These are phyloP conservation scores for Trametopsis cervina DNA, from an alignment of 768 basidiomycete species.

Conservation along the genomic window DNA sequence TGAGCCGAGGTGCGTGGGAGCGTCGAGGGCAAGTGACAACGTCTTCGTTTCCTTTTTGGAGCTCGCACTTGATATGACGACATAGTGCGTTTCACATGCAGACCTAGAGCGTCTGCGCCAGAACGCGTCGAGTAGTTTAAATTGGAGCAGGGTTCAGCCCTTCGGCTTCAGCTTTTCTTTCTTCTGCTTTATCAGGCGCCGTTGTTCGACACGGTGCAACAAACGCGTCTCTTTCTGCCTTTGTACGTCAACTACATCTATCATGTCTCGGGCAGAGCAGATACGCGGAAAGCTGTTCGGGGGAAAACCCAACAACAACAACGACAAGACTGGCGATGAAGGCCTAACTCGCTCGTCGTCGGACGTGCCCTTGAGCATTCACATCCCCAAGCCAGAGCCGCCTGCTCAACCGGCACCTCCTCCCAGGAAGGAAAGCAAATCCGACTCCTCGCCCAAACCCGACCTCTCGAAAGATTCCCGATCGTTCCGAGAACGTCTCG, in stretches of 20 bases:
- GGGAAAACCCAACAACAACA: slow-evolving; percentile 23
- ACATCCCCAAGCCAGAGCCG: slow-evolving; percentile 52
- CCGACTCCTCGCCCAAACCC: slow-evolving; percentile 12
- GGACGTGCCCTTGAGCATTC: slow-evolving; percentile 46
- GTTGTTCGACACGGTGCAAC: too few species aligned
- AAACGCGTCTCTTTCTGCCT: too few species aligned
- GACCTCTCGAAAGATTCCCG: slow-evolving; percentile 9
- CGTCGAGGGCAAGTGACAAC: too few species aligned
- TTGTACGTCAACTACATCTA: slow-evolving; percentile 1
- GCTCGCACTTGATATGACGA: too few species aligned
- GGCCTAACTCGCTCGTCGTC: slow-evolving; percentile 20
- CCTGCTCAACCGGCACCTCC: slow-evolving; percentile 29
- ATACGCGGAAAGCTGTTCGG: slow-evolving; percentile 73
- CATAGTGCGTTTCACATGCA: too few species aligned
- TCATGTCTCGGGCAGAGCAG: slow-evolving; percentile 49
- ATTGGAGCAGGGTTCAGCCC: too few species aligned
- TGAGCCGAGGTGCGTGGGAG: too few species aligned
- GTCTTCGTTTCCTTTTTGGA: too few species aligned
- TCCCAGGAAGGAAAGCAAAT: slow-evolving; percentile 37
- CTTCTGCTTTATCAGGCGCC: too few species aligned
- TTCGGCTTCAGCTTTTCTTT: too few species aligned
- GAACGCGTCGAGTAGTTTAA: too few species aligned
- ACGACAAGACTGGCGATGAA: slow-evolving; percentile 17
- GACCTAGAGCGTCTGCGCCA: too few species aligned
- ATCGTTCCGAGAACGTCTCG: slow-evolving; percentile 60